phyloP scores from a whole-genome alignment of 192 early-diverging fungal species.

The Umbelopsis vinacea region DNA sequence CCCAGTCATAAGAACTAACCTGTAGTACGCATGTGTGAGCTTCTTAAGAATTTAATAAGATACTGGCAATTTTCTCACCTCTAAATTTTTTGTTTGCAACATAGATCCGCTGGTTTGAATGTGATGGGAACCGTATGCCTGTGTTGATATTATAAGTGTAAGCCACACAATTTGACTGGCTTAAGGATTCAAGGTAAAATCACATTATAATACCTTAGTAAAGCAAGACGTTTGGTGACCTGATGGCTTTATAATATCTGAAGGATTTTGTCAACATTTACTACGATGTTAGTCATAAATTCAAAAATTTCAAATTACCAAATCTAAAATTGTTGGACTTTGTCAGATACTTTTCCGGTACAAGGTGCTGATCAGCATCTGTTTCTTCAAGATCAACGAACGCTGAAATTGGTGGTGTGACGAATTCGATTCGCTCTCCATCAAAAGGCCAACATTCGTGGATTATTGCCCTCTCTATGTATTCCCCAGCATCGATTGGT shows the following conservation, averaged over 20 bases:
- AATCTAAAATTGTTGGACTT: constrained; percentile 54
- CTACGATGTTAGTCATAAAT: not conserved
- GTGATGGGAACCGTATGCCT: constrained; percentile 84
- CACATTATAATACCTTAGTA: constrained; percentile 58
- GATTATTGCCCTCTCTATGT: constrained; percentile 33
- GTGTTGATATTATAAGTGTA: constrained; percentile 52
- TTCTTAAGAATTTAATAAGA: not conserved
- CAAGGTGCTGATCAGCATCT: constrained; percentile 32
- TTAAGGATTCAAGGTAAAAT: constrained; percentile 20
- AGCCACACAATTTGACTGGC: not conserved
- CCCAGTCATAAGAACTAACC: constrained; percentile 63
- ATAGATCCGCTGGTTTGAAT: constrained; percentile 79
- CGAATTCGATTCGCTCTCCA: constrained; percentile 34
- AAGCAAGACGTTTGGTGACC: constrained; percentile 68
- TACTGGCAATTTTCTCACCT: constrained; percentile 39
- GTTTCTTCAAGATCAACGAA: constrained; percentile 38
- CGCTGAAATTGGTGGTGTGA: constrained; percentile 20
- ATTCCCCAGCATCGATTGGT: not conserved
- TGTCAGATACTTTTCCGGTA: constrained; percentile 48
- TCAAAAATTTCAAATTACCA: constrained; percentile 38
- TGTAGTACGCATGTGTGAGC: not conserved
- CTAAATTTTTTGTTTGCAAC: constrained; percentile 74
- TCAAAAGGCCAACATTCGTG: constrained; percentile 52
- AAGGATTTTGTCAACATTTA: constrained; percentile 12
- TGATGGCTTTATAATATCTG: constrained; percentile 65